Evolutionary conservation across 73 alveolate genomes (phyloP), one percentile per base, ranked within the genome.

Genomic region (Paramecium sexaurelia): DNA sequence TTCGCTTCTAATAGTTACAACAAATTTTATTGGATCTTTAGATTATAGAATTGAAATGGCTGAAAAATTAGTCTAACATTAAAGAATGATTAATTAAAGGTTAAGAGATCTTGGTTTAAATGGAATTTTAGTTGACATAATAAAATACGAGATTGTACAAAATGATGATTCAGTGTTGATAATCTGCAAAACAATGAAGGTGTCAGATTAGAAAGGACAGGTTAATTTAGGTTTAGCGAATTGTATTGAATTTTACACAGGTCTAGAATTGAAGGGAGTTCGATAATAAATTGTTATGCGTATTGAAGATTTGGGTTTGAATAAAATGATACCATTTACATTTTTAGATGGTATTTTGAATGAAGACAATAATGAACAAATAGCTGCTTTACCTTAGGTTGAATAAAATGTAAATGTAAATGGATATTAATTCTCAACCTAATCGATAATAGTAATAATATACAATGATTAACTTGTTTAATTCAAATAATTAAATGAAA

Each of bases 241-340:
- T 78, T 78, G 90, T 22, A 13, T 78, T 10, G 43, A 78, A 40
- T 43, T 78, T 17, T 78, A 40, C 17, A 78, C 55, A 19, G 90
- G 90, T 6, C 22, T 78, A 9, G 73, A 78, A 22, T 22, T 78
- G 39, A 78, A 41, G 24, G 90, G 90, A 41, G 90, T 78, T 5
- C 32, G 90, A 24, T 9, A 37, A 24, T 13, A 19, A 3, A 26
- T 78, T 9, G 36, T 78, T 78, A 78, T 78, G 90, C 43, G 22
- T 13, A 43, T 78, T 39, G 71, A 39, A 9, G 71, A 43, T 41
- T 3, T 78, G 6, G 47, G 55, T 0, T 20, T 45, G 40, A 78
- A 78, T 43, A 78, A 78, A 78, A 78, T 78, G n/a, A 7, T 78
- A 7, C 90, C 90, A 19, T 78, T 78, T 35, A 78, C 90, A 17